Base-by-base conservation (phyloP, 768 basidiomycete genomes). In the Mycena leptocephala region DNA sequence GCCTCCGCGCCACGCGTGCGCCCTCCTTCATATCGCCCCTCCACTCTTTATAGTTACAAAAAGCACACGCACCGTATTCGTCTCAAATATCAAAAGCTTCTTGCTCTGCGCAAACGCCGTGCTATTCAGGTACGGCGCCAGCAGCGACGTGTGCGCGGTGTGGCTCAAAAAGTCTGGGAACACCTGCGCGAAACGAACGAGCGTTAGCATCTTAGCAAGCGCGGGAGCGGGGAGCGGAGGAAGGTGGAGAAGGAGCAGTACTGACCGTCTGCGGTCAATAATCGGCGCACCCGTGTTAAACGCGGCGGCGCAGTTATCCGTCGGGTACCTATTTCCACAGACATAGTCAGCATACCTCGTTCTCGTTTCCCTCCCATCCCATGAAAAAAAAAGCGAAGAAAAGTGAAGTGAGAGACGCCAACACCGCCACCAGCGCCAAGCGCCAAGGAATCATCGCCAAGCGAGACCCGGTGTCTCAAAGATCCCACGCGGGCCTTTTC, bases 271-370 rank as follows among this genome's bases (percentile, higher is more conserved):
- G 75, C 46, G 75, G 75, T 76, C 71, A 32, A 76, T 69, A 48
- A 76, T 73, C 24, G 75, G 43, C 26, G 24, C 55, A 22, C 75
- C 75, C 1, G 75, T 76, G 32, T 76, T 73, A 58, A 72, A 76
- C 5, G 58, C 59, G 28, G 75, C 75, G 24, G 75, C 75, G 41
- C 75, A 76, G 59, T 76, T 76, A 70, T 76, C 75, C 24, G 65
- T 73, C 26, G 75, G 70, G 58, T 76, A 76, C 46, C 65, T 76
- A 39, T 5, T n/a, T n/a, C n/a, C n/a, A 58, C 13, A 26, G 7
- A 30, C 30, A 14, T 56, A 10, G 18, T 46, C 18, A 20, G 43
- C 43, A 20, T 46, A n/a, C n/a, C n/a, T n/a, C n/a, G n/a, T n/a
- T n/a, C n/a, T n/a, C n/a, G n/a, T n/a, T n/a, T n/a, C n/a, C n/a